phyloP scores from a whole-genome alignment of 192 early-diverging fungal species.

The Glomus cerebriforme region DNA sequence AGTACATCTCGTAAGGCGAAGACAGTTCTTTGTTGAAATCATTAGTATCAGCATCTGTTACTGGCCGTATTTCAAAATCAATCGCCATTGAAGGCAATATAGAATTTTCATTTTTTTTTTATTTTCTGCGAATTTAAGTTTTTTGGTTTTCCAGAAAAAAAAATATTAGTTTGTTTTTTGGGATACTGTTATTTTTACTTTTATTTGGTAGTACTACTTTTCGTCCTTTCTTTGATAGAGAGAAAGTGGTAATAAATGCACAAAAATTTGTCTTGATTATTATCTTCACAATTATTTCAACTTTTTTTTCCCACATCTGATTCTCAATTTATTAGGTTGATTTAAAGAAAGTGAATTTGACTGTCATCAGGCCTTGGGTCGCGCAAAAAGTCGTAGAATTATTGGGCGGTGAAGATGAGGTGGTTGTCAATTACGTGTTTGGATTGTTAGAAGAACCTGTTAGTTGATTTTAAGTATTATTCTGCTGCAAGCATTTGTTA shows the following conservation, averaged over 20 bases:
- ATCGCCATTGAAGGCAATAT: conserved; percentile 14
- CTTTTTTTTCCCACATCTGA: neutral
- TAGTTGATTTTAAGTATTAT: conserved; percentile 24
- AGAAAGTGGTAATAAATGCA: conserved; percentile 15
- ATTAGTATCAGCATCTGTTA: neutral
- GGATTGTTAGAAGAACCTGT: conserved; percentile 79
- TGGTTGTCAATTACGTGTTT: conserved; percentile 85
- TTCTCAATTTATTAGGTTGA: conserved; percentile 60
- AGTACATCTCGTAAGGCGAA: conserved; percentile 1
- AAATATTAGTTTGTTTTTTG: neutral
- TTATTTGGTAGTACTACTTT: neutral
- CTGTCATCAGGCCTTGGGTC: conserved; percentile 90
- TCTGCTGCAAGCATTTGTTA: neutral
- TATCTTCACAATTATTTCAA: neutral
- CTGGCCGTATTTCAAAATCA: conserved; percentile 12
- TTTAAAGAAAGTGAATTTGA: conserved; percentile 86
- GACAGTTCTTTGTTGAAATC: conserved; percentile 8
- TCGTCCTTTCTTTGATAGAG: conserved; percentile 15
- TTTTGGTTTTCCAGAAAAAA: neutral
- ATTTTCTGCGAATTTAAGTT: neutral
- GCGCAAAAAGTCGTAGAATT: conserved; percentile 65
- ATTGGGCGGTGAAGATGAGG: conserved; percentile 93
- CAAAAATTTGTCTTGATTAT: neutral
- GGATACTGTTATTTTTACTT: neutral
- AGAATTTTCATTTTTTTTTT: conserved; percentile 8